phyloP scores from a whole-genome alignment of 345 rosid species.

The Dovyalis caffra region DNA sequence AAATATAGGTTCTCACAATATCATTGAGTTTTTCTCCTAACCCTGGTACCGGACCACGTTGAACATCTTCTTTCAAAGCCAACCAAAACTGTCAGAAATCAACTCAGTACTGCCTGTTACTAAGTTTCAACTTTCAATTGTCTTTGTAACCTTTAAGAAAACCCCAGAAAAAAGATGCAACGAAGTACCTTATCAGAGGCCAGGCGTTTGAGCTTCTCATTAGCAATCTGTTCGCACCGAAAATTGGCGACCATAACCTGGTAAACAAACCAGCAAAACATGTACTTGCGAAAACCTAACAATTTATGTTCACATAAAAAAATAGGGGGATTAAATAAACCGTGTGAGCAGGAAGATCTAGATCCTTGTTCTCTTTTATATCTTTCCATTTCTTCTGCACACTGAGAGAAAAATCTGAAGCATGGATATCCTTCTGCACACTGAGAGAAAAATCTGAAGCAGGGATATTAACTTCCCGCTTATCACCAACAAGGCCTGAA shows the following conservation, averaged over 20 bases:
- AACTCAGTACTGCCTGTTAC: no score
- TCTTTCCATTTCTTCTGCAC: slow-evolving; percentile 31
- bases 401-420: slow-evolving; percentile 35
- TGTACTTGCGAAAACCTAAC: neutral
- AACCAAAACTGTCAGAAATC: no score
- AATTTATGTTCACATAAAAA: neutral
- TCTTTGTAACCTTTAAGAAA: no score
- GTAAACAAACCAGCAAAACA: slow-evolving; percentile 2
- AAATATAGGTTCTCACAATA: no score
- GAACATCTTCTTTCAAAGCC: no score
- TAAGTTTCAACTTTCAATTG: no score
- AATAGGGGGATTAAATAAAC: neutral
- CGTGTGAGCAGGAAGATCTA: slow-evolving; percentile 40
- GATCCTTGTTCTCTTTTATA: slow-evolving; percentile 35
- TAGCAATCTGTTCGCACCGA: slow-evolving; percentile 38
- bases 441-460: slow-evolving; percentile 37
- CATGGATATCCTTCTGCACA: slow-evolving; percentile 31
- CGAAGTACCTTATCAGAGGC: slow-evolving; percentile 27
- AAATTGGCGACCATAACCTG: slow-evolving; percentile 40
- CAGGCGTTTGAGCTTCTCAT: slow-evolving; percentile 25
- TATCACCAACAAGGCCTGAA: slow-evolving; percentile 39
- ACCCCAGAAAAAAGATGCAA: neutral
- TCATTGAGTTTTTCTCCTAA: no score
- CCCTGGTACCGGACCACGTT: no score
- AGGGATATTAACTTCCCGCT: slow-evolving; percentile 33